Conservation (phyloP, 1,284 basidiomycete genomes). For the Stygiomarasmius scandens region DNA sequence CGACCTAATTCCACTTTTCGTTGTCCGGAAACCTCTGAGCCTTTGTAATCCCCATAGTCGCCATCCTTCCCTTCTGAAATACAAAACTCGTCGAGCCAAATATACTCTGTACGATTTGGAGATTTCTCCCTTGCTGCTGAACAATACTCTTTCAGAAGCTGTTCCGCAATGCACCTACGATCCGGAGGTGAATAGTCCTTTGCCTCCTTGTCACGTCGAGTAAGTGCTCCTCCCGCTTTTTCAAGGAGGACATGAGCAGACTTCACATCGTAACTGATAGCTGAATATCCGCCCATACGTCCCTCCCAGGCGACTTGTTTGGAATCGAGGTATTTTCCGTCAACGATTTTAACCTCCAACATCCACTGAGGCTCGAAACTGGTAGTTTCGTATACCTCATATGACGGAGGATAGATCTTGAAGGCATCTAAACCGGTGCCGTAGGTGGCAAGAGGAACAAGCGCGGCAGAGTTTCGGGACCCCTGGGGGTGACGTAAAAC, state of each 20-base stretch:
- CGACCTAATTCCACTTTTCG: too few relatives aligned
- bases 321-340: background rate
- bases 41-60: conserved; percentile 20
- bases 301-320: background rate
- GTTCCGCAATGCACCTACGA: background rate
- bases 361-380: background rate
- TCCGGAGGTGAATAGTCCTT: background rate
- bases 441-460: background rate
- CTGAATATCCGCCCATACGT: background rate
- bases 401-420: background rate
- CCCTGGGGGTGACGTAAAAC: background rate
- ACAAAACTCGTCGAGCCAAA: conserved; percentile 31
- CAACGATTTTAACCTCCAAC: background rate
- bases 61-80: conserved; percentile 16
- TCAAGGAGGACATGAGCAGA: background rate
- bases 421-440: background rate
- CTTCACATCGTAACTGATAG: conserved; percentile 1
- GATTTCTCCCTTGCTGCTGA: background rate
- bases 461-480: background rate
- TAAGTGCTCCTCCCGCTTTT: background rate
- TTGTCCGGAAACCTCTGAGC: conserved; percentile 20
- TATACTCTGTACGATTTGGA: conserved; percentile 17
- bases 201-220: background rate
- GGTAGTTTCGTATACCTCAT: background rate
- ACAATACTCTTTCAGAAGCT: conserved; percentile 4